Evolutionary conservation across 2,329 filamentous ascomycete species (phyloP), one percentile per base, ranked within the genome.

Genomic region (Calonectria henricotiae): DNA sequence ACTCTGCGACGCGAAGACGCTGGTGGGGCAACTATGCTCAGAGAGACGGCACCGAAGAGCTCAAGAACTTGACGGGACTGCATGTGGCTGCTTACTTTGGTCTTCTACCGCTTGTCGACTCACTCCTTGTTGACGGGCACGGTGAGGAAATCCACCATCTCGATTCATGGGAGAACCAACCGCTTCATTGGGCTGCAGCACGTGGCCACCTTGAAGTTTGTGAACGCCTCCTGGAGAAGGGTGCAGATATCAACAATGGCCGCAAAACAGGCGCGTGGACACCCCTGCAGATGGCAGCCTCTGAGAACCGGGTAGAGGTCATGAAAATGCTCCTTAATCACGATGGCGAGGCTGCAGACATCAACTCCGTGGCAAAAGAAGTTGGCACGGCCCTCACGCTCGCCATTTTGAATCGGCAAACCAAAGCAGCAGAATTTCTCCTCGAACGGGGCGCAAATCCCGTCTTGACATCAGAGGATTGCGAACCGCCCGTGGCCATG

Each of bases 11-110:
- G 4, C 61, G 67, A 47, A 65, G 17, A 15, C 62, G 67, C 11
- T 69, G 67, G 67, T 68, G 65, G 65, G 65, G 65, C 6, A 68
- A 58, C 23, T 68, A 58, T 25, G 60, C 65, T 5, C 39, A 62
- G 11, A 63, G 47, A 39, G 65, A 68, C 43, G 60, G 60, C 37
- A 35, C 44, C 13, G 65, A 51, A 30, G 65, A 68, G 49, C 67
- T 69, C 15, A 69, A 60, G 62, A 69, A 65, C 44, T 23, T 69
- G 51, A 69, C 67, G 4, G 67, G 43, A 12, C 62, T 69, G 15
- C 67, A 69, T 27, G 54, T 65, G 9, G 67, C 67, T 15, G 62
- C 67, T 7, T 65, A 61, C 51, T 65, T 69, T n/a, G 67, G 67
- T 15, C 37, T 69, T 27, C 51, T 65, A 1, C 67, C 62, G 9